These are phyloP conservation scores for Madurella mycetomatis DNA, from an alignment of 2,329 filamentous ascomycete species.

Conservation along the genomic window DNA sequence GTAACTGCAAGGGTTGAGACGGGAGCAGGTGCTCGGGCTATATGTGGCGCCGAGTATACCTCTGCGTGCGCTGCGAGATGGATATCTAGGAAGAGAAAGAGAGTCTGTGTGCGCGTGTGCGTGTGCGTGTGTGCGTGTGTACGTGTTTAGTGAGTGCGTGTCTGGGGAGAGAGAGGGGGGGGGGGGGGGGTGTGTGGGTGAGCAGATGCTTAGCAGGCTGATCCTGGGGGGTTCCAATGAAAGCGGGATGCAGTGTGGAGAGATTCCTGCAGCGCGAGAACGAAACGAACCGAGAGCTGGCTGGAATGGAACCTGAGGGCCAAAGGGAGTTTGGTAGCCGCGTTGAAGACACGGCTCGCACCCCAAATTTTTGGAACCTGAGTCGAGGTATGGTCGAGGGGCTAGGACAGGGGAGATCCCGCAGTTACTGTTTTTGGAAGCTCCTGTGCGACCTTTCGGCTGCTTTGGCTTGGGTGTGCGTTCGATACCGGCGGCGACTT, in stretches of 20 bases:
- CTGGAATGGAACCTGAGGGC: slow-evolving; percentile 23
- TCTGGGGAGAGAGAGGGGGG: slow-evolving; percentile 1
- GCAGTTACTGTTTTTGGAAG: slow-evolving; percentile 29
- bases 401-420: slow-evolving; percentile 22
- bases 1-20: slow-evolving; percentile 24
- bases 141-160: slow-evolving; percentile 7
- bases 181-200: too few species aligned
- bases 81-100: neutral
- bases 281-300: slow-evolving; percentile 24
- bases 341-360: slow-evolving; percentile 24
- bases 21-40: slow-evolving; percentile 21
- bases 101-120: neutral
- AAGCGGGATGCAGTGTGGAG: slow-evolving; percentile 20
- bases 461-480: slow-evolving; percentile 16
- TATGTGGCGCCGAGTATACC: slow-evolving; percentile 18
- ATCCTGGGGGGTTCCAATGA: slow-evolving; percentile 13
- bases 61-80: slow-evolving; percentile 5
- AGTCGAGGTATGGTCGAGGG: slow-evolving; percentile 20
- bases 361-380: slow-evolving; percentile 25
- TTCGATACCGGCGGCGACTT: slow-evolving; percentile 15
- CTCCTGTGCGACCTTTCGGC: slow-evolving; percentile 25
- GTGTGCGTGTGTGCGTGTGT: neutral
- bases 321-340: slow-evolving; percentile 23
- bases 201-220: slow-evolving; percentile 7
- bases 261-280: slow-evolving; percentile 26